Base-by-base conservation (phyloP, 805 yeast species). In the Ascoidea tarda region DNA sequence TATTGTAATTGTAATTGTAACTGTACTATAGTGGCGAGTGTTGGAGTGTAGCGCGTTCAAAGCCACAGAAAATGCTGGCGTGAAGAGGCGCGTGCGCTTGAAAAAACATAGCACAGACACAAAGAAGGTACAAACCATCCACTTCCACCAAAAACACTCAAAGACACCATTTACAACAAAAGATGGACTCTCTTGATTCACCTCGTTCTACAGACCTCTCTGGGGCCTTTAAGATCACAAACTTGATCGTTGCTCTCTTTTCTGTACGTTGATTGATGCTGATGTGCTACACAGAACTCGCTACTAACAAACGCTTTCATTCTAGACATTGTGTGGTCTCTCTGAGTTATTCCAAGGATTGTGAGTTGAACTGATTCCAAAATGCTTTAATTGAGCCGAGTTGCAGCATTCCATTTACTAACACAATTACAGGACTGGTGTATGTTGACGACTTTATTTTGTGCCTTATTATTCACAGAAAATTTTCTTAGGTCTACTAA, bases 181-280 rank as follows among this genome's bases (percentile, higher is more conserved):
- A 58, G 55, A 74, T 75, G 71, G 73, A 69, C 14, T 10, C 8
- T 60, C 69, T 73, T 52, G 79, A 74, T 55, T 62, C 67, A 47
- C 60, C 72, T 6, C 63, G 64, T 50, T 74, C 74, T 4, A 67
- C 65, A 52, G 79, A 76, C 57, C 66, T 71, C 50, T 65, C 69
- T 50, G 70, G 72, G 6, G 72, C 68, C 16, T 79, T 78, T 63
- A 75, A 69, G 54, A 70, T 69, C 10, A 72, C 75, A 55, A 83
- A 83, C 61, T 59, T 83, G 50, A 60, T 71, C 1, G 81, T 82
- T 33, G 83, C 84, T 4, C 71, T 70, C 1, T 58, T 79, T 46
- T 59, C 81, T 2, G 82, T 79, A 68, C 49, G 81, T 68, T 16
- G 54, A 28, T 33, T 46, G 28, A n/a, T 14, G 16, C 12, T 46